Percentiles rank a stretch among this genome's conserved stretches.
Evolutionary conservation across 2,329 filamentous ascomycete genomes (phyloP).

Genomic region (Cladosporium phlei): DNA sequence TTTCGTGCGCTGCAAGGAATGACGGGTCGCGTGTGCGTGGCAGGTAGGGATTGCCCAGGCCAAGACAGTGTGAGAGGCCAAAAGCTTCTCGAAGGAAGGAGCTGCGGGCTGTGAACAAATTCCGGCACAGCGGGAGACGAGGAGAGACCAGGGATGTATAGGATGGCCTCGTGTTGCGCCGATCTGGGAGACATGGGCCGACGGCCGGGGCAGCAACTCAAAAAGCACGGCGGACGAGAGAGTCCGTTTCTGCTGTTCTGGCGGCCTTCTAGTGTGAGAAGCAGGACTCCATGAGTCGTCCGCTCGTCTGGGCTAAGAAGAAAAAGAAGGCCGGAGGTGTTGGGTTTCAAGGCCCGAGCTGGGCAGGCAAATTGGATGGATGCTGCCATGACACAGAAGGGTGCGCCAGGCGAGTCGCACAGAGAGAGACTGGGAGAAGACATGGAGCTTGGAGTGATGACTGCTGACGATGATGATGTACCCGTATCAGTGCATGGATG

Average conservation of each 20-base stretch:
- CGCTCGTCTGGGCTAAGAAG: conserved; percentile 1
- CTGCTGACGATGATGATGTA: no score
- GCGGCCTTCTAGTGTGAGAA: conserved; percentile 14
- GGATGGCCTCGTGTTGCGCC: conserved; percentile 11
- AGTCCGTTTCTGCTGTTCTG: conserved; percentile 12
- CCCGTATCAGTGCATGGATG: no score
- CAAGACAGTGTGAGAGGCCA: no score
- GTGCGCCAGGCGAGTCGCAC: conserved; percentile 4
- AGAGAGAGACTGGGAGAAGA: background rate
- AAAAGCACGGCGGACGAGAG: background rate
- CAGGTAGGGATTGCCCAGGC: conserved; percentile 8
- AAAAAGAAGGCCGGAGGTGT: conserved; percentile 1
- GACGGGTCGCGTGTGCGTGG: conserved; percentile 8
- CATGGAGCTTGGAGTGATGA: no score
- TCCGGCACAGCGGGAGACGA: conserved; percentile 11
- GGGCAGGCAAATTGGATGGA: conserved; percentile 11
- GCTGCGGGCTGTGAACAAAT: no score
- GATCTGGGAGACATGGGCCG: conserved; percentile 11
- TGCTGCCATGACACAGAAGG: conserved; percentile 5
- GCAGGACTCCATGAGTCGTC: conserved; percentile 2
- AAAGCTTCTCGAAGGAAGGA: conserved; percentile 10
- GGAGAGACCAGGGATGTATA: background rate
- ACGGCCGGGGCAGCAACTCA: background rate
- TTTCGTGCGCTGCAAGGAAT: conserved; percentile 5
- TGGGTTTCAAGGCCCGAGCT: conserved; percentile 1